Conservation (phyloP, 2,329 filamentous ascomycete genomes). For the Pyrenophora tritici-repentis region DNA sequence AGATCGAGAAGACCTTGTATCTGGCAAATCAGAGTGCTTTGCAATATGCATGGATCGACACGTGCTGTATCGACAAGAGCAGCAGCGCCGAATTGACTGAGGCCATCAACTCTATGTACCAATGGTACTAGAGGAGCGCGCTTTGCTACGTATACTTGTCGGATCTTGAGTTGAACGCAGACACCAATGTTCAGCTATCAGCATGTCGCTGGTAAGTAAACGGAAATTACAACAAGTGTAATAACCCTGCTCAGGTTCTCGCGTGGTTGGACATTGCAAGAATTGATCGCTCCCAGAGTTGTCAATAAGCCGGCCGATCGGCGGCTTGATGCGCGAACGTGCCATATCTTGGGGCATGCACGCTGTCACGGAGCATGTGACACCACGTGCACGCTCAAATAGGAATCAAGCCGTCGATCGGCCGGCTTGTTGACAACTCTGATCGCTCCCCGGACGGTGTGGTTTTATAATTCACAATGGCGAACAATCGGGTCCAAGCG, state of each 20-base stretch:
- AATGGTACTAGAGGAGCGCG: conserved; percentile 13
- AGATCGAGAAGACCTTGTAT: background rate
- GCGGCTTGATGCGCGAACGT: no score
- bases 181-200: background rate
- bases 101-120: conserved; percentile 18
- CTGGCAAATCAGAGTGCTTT: background rate
- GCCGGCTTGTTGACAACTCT: no score
- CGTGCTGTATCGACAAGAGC: conserved; percentile 16
- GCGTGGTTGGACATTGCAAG: conserved; percentile 3
- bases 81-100: conserved; percentile 15
- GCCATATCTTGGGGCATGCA: no score
- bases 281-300: no score
- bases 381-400: no score
- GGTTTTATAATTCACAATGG: background rate
- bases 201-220: background rate
- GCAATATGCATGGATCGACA: background rate
- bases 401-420: no score
- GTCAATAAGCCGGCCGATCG: no score
- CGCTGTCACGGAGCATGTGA: no score
- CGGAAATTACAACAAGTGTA: background rate
- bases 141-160: conserved; percentile 15
- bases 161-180: background rate
- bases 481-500: background rate
- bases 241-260: background rate
- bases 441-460: background rate